Base-by-base conservation (phyloP, 495 filamentous ascomycete genomes). In the Clavariopsis aquatica region DNA sequence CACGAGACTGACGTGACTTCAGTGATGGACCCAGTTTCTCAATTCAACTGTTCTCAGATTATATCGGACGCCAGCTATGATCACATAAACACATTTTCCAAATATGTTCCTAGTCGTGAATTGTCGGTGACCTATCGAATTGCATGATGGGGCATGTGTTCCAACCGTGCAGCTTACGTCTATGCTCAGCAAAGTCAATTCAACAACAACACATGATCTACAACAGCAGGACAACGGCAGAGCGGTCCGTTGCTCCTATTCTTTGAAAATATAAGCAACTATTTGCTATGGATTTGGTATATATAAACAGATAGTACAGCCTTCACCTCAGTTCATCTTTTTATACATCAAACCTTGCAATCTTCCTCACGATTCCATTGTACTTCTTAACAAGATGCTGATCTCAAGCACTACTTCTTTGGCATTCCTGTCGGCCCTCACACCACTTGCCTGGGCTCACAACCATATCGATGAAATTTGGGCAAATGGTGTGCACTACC, bases 401-500 rank as follows among this genome's bases (percentile, higher is more conserved):
- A 31, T 49, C 52, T 13, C 28, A 13, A 51, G 4, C 52, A 24
- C 38, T 36, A 8, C 61, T 22, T 64, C 52, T 1, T 8, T 57
- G 22, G 2, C 51, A n/a, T 17, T 57, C 1, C 52, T 64, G 23
- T 49, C 61, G 27, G 5, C 52, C 1, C 41, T 64, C 34, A 27
- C 52, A 4, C 34, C 53, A 34, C n/a, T 58, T n/a, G 47, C 55
- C 19, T 26, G 36, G 34, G 62, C 22, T 41, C 62, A 65, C 55
- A 51, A 54, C 47, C 36, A 38, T 23, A 26, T 65, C 54, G 55
- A 27, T 10, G 45, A 65, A 22, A 52, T 65, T 3, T 58, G 54
- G 53, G 62, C 55, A 29, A 59, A 65, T 54, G 45, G 55, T 23
- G 45, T 65, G 23, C 41, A 52, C 26, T 65, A 65, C 29, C 28